Evolutionary conservation across 768 basidiomycete species (phyloP).

Genomic region (Russula vinacea): DNA sequence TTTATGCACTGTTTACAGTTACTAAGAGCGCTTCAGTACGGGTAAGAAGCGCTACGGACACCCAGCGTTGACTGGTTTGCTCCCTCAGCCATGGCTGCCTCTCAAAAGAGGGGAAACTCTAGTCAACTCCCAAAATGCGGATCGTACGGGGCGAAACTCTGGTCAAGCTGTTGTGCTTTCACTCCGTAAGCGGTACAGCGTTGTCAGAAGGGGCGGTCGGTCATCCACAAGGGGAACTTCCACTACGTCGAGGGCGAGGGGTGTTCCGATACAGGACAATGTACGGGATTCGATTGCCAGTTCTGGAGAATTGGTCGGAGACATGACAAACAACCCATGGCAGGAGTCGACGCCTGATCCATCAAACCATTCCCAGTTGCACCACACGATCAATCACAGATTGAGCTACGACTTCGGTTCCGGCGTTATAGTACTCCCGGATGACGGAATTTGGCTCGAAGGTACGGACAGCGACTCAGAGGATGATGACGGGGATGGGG

Average conservation of each 20-base stretch:
- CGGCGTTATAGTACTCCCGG: conserved; percentile 86
- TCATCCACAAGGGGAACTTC: conserved; percentile 3
- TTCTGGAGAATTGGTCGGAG: conserved; percentile 12
- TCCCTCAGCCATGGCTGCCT: conserved; percentile 94
- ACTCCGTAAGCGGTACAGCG: conserved; percentile 67
- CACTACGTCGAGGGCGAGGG: conserved; percentile 12
- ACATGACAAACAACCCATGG: conserved; percentile 53
- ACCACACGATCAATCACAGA: conserved; percentile 47
- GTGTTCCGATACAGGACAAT: conserved; percentile 26
- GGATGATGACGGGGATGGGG: conserved; percentile 43
- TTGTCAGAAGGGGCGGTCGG: conserved; percentile 41
- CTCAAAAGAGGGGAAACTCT: conserved; percentile 78
- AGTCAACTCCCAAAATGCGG: conserved; percentile 51
- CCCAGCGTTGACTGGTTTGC: conserved; percentile 88
- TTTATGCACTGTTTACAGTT: not conserved
- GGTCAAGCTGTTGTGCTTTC: conserved; percentile 77
- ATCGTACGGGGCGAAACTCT: conserved; percentile 38
- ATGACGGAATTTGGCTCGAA: conserved; percentile 56
- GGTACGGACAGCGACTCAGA: conserved; percentile 47
- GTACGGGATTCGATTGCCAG: conserved; percentile 12
- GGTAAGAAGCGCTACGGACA: conserved; percentile 93
- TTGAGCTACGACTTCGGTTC: conserved; percentile 83
- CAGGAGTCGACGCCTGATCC: conserved; percentile 46
- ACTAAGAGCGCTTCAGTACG: conserved; percentile 51
- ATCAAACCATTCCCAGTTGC: conserved; percentile 33